These are phyloP conservation scores for Aspergillus conjunctus DNA, from an alignment of 495 filamentous ascomycete species.

Conservation along the genomic window DNA sequence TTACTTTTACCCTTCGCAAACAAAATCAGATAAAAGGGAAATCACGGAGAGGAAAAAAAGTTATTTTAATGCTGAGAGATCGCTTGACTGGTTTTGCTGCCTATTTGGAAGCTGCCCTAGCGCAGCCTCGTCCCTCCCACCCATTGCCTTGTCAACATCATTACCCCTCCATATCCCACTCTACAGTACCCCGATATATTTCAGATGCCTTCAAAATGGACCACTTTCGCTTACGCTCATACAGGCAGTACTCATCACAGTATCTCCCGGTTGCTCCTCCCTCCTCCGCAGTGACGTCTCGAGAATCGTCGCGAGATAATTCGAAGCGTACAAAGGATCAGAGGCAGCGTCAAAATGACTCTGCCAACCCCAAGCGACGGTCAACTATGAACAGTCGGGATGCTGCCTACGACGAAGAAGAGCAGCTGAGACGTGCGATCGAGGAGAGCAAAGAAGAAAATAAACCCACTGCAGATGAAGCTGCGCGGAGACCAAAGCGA, in stretches of 20 bases:
- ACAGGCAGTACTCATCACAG: constrained; percentile 65
- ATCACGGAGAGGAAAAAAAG: background rate
- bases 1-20: constrained; percentile 8
- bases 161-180: constrained; percentile 1
- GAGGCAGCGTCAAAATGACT: constrained; percentile 49
- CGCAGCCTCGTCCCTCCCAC: background rate
- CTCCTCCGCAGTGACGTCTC: constrained; percentile 48
- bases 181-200: background rate
- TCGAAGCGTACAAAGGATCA: constrained; percentile 51
- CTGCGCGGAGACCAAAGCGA: constrained; percentile 70
- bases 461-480: constrained; percentile 45
- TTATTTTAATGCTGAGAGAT: background rate
- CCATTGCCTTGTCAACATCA: constrained; percentile 3
- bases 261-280: constrained; percentile 65
- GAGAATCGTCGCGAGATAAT: constrained; percentile 48
- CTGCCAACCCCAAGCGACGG: constrained; percentile 68
- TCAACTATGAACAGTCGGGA: constrained; percentile 98
- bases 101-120: background rate
- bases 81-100: constrained; percentile 1
- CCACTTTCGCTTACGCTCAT: constrained; percentile 32
- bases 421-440: constrained; percentile 83
- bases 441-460: constrained; percentile 88
- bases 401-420: constrained; percentile 94
- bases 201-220: constrained; percentile 4
- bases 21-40: background rate